A percentile compares a stretch with the other conserved stretches of the same genome.
phyloP scores from a whole-genome alignment of 2,329 filamentous ascomycete genomes.

The Colletotrichum lini region DNA sequence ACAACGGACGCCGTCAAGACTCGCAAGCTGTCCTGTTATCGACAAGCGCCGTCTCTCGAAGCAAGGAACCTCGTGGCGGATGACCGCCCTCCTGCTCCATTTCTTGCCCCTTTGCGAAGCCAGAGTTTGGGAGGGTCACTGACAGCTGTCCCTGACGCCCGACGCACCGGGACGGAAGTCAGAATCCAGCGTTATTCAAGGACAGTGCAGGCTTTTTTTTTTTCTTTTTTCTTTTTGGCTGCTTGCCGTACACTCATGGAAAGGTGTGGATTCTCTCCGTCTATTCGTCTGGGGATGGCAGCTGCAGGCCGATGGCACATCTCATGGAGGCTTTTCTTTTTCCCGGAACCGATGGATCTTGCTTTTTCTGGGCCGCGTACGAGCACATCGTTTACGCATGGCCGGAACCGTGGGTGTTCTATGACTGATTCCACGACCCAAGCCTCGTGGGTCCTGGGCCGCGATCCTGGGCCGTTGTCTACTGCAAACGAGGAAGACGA shows the following conservation, averaged over 20 bases:
- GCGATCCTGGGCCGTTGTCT: conserved; percentile 5
- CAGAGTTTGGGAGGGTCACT: conserved; percentile 11
- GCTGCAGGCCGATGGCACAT: background rate
- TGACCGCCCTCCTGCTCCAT: background rate
- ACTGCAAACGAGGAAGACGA: background rate
- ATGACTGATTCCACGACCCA: background rate
- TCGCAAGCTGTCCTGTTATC: conserved; percentile 40
- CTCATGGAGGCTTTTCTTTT: background rate
- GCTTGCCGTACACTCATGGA: background rate
- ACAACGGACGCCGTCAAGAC: conserved; percentile 29
- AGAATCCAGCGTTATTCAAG: background rate
- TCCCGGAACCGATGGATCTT: no score
- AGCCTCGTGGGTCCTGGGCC: conserved; percentile 10
- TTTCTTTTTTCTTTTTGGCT: background rate
- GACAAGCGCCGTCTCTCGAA: conserved; percentile 23
- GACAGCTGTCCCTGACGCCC: conserved; percentile 3
- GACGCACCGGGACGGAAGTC: background rate
- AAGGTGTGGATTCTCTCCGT: background rate
- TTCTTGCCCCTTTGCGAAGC: background rate
- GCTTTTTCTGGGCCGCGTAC: background rate
- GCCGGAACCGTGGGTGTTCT: conserved; percentile 2
- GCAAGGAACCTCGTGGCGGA: conserved; percentile 13
- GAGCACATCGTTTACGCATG: background rate
- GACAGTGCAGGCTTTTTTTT: no score
- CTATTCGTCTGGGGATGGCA: background rate